Conservation (phyloP, 164 flowering plant genomes). For the Pachysandra terminalis region DNA sequence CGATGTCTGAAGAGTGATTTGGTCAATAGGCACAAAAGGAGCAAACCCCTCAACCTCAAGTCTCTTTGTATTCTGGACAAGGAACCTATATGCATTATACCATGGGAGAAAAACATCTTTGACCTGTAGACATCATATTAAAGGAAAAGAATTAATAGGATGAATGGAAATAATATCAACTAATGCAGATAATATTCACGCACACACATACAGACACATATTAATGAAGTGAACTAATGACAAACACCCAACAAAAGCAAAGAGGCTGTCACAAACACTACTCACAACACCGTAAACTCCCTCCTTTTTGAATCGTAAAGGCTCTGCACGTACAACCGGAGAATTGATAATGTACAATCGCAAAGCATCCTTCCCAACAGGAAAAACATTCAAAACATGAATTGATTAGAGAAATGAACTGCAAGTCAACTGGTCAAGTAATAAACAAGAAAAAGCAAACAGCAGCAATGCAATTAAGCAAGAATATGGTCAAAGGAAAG, state of each 20-base stretch:
- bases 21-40: constrained; percentile 64
- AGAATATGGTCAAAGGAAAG: neutral
- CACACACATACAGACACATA: too few species aligned
- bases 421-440: neutral
- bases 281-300: constrained; percentile 95
- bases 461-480: neutral
- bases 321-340: constrained; percentile 98
- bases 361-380: constrained; percentile 68
- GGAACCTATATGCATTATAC: constrained; percentile 99
- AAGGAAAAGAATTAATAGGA: neutral
- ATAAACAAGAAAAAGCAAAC: constrained; percentile 1
- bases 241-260: neutral
- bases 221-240: neutral
- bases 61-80: constrained; percentile 93
- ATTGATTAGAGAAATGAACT: neutral
- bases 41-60: constrained; percentile 78
- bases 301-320: constrained; percentile 82
- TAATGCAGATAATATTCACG: too few species aligned
- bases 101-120: constrained; percentile 97
- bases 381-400: neutral
- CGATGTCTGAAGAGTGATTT: constrained; percentile 50
- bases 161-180: neutral
- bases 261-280: constrained; percentile 1
- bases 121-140: constrained; percentile 45
- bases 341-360: constrained; percentile 90